Percentiles rank a stretch among this genome's conserved stretches.
These are phyloP conservation scores for Boechera divaricarpa DNA, from an alignment of 345 rosid genomes.

Conservation along the genomic window DNA sequence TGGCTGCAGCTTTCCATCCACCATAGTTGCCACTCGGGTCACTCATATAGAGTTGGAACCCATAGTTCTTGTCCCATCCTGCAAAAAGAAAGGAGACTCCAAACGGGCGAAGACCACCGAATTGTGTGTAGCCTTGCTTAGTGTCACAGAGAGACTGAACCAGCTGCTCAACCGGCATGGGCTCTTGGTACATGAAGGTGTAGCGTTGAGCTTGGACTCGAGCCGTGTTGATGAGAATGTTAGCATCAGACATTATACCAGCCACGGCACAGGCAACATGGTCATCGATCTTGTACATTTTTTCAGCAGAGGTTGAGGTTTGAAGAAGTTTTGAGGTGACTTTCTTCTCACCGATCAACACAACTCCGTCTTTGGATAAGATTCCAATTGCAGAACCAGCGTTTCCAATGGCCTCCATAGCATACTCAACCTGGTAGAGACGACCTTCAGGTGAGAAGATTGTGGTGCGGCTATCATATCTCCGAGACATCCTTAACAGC, in stretches of 20 bases:
- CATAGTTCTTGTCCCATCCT: constrained; percentile 93
- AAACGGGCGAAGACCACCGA: constrained; percentile 96
- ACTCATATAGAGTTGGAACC: constrained; percentile 94
- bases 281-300: constrained; percentile 98
- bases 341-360: constrained; percentile 94
- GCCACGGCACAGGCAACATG: constrained; percentile 98
- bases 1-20: constrained; percentile 97
- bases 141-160: constrained; percentile 97
- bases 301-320: constrained; percentile 86
- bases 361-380: constrained; percentile 87
- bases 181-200: constrained; percentile 88
- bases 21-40: constrained; percentile 97
- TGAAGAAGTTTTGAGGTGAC: constrained; percentile 96
- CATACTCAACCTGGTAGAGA: constrained; percentile 97
- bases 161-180: constrained; percentile 96
- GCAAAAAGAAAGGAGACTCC: constrained; percentile 95
- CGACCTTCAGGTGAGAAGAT: constrained; percentile 99
- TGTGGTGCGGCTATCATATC: constrained; percentile 98
- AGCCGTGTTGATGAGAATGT: constrained; percentile 93
- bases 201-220: constrained; percentile 95
- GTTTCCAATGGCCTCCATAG: constrained; percentile 99
- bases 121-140: constrained; percentile 96
- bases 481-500: constrained; percentile 70
- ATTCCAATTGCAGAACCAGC: constrained; percentile 96
- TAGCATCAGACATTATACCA: constrained; percentile 98